phyloP scores from a whole-genome alignment of 208 protist species.

The Trypanosoma cruzi region DNA sequence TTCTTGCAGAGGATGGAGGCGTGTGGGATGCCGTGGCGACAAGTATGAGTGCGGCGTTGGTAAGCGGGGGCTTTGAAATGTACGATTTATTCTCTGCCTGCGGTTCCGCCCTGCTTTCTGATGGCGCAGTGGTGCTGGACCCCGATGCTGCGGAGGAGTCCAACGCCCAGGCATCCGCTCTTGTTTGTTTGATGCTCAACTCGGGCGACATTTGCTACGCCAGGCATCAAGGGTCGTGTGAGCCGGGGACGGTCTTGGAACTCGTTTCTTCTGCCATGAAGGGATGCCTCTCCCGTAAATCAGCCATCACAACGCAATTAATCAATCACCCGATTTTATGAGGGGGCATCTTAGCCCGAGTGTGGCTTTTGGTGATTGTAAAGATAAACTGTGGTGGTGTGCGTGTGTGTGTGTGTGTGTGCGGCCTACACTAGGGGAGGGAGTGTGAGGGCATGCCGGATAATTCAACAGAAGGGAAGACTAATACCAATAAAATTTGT shows the following conservation, averaged over 20 bases:
- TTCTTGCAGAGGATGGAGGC: conserved; percentile 69
- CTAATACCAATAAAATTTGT: not conserved
- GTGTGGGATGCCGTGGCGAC: conserved; percentile 76
- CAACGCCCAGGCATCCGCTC: conserved; percentile 38
- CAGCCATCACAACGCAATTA: conserved; percentile 51
- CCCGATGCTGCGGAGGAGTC: conserved; percentile 48
- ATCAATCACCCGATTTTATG: conserved; percentile 13
- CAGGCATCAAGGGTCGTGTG: conserved; percentile 58
- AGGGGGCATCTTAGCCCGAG: not conserved
- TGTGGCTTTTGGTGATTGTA: no score
- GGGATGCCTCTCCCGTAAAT: conserved; percentile 44
- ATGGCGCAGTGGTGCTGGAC: conserved; percentile 64
- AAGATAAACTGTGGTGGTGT: no score
- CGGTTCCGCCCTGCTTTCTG: conserved; percentile 49
- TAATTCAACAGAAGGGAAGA: not conserved
- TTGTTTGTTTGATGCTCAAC: conserved; percentile 51
- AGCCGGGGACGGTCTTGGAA: conserved; percentile 57
- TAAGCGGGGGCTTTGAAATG: conserved; percentile 65
- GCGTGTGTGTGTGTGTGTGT: not conserved
- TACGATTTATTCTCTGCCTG: conserved; percentile 76
- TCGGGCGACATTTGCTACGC: conserved; percentile 58
- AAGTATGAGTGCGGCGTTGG: conserved; percentile 64
- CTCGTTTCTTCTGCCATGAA: conserved; percentile 52
- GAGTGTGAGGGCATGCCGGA: not conserved
- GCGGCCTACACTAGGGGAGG: not conserved